These are phyloP conservation scores for Boletus insuetus DNA, from an alignment of 768 basidiomycete genomes.

Conservation along the genomic window DNA sequence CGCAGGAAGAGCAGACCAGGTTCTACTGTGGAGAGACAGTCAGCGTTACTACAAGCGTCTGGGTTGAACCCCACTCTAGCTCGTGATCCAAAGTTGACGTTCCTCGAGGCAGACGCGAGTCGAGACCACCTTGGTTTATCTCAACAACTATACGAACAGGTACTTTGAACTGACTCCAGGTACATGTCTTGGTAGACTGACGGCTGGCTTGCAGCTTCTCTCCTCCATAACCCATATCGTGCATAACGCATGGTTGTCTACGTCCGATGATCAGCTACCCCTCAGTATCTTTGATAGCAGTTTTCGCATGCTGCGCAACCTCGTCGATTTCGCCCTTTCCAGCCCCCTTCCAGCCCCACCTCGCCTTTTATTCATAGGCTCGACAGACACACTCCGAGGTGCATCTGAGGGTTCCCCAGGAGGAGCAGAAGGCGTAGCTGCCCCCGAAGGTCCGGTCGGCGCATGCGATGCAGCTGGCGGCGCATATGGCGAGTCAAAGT, in stretches of 20 bases:
- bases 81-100: conserved; percentile 28
- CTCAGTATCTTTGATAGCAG: conserved; percentile 10
- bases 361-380: conserved; percentile 35
- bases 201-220: conserved; percentile 8
- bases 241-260: conserved; percentile 29
- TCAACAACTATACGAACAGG: conserved; percentile 26
- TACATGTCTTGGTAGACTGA: not conserved
- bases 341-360: conserved; percentile 29
- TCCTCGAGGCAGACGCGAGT: conserved; percentile 32
- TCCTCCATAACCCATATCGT: conserved; percentile 37
- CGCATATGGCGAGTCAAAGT: conserved; percentile 19
- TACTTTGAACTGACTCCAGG: not conserved
- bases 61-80: conserved; percentile 32
- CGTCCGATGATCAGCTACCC: not conserved
- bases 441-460: not conserved
- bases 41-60: conserved; percentile 23
- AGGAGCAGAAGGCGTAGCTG: not conserved
- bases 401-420: not conserved
- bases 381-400: conserved; percentile 11
- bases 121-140: conserved; percentile 26
- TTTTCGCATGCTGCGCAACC: conserved; percentile 23
- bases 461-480: conserved; percentile 13
- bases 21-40: conserved; percentile 26
- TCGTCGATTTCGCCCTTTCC: conserved; percentile 37
- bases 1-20: conserved; percentile 12